These are phyloP conservation scores for barrel medic (Medicago truncatula) DNA, from an alignment of 306 rosid species.

Conservation along the genomic window DNA sequence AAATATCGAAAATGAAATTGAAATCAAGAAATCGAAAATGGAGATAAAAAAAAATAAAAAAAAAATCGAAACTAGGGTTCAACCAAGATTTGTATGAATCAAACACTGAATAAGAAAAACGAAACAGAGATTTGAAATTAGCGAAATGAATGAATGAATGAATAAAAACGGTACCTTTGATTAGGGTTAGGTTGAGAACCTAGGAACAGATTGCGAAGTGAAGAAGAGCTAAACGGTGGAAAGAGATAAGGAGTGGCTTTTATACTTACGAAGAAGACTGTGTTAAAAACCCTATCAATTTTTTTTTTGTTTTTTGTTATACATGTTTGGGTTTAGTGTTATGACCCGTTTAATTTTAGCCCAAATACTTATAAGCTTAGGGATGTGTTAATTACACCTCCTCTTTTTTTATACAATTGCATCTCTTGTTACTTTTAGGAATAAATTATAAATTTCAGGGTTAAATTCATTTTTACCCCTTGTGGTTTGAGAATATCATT, in stretches of 20 bases:
- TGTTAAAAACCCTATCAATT: conserved; percentile 38
- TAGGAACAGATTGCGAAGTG: conserved; percentile 4
- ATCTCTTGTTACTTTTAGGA: neutral
- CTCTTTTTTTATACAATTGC: neutral
- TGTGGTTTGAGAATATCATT: too few species aligned
- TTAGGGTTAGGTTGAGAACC: neutral
- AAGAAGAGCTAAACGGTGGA: conserved; percentile 13
- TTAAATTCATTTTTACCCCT: too few species aligned
- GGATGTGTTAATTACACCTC: neutral
- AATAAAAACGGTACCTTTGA: conserved; percentile 29
- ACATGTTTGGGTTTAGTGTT: neutral
- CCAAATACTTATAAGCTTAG: neutral
- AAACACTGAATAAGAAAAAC: neutral
- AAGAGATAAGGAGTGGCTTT: conserved; percentile 33
- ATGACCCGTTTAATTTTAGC: conserved; percentile 1
- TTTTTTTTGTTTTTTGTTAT: conserved; percentile 5
- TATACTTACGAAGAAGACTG: conserved; percentile 27
- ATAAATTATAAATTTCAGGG: too few species aligned
- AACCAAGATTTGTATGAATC: neutral
- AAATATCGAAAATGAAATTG: neutral
- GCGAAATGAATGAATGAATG: neutral
- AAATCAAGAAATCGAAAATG: neutral
- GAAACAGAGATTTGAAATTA: neutral
- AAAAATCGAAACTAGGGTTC: neutral
- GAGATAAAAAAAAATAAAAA: too few species aligned